These are phyloP conservation scores for Fusarium sarcochroum DNA, from an alignment of 2,329 filamentous ascomycete species.

Conservation along the genomic window DNA sequence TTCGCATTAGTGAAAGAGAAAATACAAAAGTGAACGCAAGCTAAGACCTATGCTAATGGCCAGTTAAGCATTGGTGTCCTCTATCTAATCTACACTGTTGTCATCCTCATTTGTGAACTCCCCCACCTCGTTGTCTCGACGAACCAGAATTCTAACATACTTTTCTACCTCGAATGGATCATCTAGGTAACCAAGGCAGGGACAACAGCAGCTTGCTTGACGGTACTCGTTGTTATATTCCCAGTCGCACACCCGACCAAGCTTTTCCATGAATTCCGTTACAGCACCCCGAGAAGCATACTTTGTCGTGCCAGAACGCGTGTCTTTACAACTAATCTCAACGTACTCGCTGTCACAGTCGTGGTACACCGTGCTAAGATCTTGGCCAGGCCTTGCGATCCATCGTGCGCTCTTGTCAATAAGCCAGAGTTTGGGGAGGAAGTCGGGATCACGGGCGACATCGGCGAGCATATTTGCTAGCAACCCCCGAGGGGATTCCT, in stretches of 20 bases:
- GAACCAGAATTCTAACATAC: neutral
- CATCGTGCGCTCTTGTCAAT: neutral
- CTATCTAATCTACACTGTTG: too few species aligned
- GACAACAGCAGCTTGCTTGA: too few species aligned
- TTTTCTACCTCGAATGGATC: neutral
- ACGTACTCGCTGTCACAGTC: neutral
- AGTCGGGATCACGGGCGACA: fast-evolving
- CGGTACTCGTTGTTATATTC: too few species aligned
- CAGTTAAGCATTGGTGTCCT: too few species aligned
- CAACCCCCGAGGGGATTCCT: neutral
- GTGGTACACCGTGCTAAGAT: fast-evolving
- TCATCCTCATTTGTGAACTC: too few species aligned
- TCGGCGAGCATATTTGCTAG: neutral
- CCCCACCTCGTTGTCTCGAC: neutral
- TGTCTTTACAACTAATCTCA: fast-evolving
- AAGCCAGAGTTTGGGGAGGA: neutral
- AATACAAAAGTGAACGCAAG: too few species aligned
- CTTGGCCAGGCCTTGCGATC: fast-evolving
- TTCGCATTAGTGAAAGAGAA: too few species aligned
- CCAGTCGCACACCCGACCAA: fast-evolving
- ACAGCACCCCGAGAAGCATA: neutral
- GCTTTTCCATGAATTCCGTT: neutral
- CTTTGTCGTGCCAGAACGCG: neutral
- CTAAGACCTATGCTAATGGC: too few species aligned
- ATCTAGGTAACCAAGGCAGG: too few species aligned